phyloP scores from a whole-genome alignment of 2,329 filamentous ascomycete species.

The Penicillium sp. region DNA sequence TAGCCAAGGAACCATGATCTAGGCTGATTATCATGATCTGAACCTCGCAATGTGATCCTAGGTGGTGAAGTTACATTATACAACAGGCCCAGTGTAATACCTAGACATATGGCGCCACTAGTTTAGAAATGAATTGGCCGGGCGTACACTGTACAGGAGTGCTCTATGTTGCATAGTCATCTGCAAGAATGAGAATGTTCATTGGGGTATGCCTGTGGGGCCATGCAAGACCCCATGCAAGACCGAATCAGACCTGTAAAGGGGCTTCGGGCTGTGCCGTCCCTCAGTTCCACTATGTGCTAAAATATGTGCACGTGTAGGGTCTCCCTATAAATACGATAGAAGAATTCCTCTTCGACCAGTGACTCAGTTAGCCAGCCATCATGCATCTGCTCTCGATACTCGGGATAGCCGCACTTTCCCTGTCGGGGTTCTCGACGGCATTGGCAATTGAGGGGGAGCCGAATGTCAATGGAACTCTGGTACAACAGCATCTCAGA shows the following conservation, averaged over 20 bases:
- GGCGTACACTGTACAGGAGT: no score
- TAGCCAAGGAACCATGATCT: neutral
- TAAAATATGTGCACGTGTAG: neutral
- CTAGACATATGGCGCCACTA: no score
- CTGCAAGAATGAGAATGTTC: neutral
- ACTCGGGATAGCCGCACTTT: neutral
- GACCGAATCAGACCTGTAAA: neutral
- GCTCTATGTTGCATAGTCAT: neutral
- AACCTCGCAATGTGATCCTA: neutral
- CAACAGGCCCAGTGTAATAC: neutral
- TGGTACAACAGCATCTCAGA: slow-evolving; percentile 64
- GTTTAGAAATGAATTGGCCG: neutral
- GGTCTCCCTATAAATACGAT: no score
- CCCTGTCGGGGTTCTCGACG: neutral
- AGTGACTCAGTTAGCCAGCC: neutral
- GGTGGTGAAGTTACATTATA: neutral
- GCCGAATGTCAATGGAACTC: slow-evolving; percentile 8
- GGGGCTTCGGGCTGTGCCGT: neutral
- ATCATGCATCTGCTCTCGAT: neutral
- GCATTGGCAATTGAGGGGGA: neutral
- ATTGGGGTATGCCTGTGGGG: neutral
- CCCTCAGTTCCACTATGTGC: neutral
- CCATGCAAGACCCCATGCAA: neutral
- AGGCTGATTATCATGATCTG: neutral
- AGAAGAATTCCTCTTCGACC: neutral